Conservation (phyloP, 176 grass and related monocot species). For the Puccinellia tenuiflora region DNA sequence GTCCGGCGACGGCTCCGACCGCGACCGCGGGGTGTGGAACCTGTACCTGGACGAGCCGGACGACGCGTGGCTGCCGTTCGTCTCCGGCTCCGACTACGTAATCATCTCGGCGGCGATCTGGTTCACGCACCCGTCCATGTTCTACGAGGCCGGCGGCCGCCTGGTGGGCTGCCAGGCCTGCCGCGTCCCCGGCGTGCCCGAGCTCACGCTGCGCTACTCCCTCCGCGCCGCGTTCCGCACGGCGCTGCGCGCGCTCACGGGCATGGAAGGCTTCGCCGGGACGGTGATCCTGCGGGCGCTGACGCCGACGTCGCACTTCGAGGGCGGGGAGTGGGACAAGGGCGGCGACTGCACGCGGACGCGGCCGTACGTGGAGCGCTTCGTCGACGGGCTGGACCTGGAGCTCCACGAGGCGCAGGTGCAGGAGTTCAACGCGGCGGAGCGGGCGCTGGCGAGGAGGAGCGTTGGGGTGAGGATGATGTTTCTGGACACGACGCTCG, state of each 20-base stretch:
- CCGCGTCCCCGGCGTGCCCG: conserved; percentile 27
- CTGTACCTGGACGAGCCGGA: conserved; percentile 65
- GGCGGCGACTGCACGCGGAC: conserved; percentile 52
- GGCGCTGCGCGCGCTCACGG: conserved; percentile 10
- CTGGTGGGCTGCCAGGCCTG: conserved; percentile 48
- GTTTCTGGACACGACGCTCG: conserved; percentile 49
- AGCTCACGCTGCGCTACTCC: conserved; percentile 33
- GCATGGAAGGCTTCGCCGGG: background rate
- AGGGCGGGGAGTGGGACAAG: conserved; percentile 66
- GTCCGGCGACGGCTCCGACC: background rate
- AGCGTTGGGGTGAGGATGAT: conserved; percentile 5
- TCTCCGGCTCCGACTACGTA: conserved; percentile 43
- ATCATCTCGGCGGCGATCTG: conserved; percentile 54
- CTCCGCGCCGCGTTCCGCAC: conserved; percentile 36
- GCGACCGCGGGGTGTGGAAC: conserved; percentile 22
- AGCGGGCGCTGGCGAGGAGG: background rate
- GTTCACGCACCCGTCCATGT: conserved; percentile 48
- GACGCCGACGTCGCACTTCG: conserved; percentile 66
- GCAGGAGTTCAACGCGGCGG: conserved; percentile 48
- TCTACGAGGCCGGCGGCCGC: conserved; percentile 27
- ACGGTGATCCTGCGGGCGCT: conserved; percentile 42
- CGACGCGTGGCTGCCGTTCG: conserved; percentile 25
- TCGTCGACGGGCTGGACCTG: conserved; percentile 15
- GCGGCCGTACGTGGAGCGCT: conserved; percentile 15
- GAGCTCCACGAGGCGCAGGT: conserved; percentile 45